Evolutionary conservation across 164 flowering plant genomes (phyloP).

Genomic region (Aristolochia contorta): DNA sequence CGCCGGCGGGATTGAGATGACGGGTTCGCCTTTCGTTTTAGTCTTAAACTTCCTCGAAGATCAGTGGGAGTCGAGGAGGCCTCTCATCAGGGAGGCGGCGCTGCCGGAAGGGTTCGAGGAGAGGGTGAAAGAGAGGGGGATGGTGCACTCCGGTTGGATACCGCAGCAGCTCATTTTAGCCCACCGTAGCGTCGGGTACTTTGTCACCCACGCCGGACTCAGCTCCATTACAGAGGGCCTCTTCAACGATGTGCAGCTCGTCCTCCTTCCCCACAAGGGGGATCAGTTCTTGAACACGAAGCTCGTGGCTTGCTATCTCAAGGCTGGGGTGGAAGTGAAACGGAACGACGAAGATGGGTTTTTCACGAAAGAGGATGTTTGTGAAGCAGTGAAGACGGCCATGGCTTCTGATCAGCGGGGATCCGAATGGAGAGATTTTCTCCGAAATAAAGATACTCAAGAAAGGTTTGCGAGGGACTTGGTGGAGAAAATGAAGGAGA

Average conservation of each 20-base stretch:
- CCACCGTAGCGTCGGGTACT: no score
- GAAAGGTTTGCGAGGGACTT: background rate
- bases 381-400: conserved; percentile 24
- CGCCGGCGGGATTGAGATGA: conserved; percentile 11
- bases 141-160: no score
- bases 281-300: conserved; percentile 42
- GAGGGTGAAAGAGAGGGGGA: no score
- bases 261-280: conserved; percentile 29
- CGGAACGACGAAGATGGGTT: conserved; percentile 36
- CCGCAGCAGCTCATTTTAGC: no score
- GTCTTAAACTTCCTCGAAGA: conserved; percentile 6
- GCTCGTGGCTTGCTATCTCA: conserved; percentile 28
- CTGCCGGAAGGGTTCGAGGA: no score
- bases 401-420: conserved; percentile 18
- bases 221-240: conserved; percentile 40
- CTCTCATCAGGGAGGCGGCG: no score
- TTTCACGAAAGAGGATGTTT: conserved; percentile 27
- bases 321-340: conserved; percentile 41
- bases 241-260: conserved; percentile 33
- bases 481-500: background rate
- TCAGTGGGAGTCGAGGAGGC: no score
- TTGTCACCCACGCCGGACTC: no score
- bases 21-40: conserved; percentile 9
- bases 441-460: background rate
- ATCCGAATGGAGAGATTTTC: conserved; percentile 25